A percentile compares a stretch with the other conserved stretches of the same genome.
Evolutionary conservation across 2,329 filamentous ascomycete species (phyloP).

Genomic region (Fusarium mexicanum): DNA sequence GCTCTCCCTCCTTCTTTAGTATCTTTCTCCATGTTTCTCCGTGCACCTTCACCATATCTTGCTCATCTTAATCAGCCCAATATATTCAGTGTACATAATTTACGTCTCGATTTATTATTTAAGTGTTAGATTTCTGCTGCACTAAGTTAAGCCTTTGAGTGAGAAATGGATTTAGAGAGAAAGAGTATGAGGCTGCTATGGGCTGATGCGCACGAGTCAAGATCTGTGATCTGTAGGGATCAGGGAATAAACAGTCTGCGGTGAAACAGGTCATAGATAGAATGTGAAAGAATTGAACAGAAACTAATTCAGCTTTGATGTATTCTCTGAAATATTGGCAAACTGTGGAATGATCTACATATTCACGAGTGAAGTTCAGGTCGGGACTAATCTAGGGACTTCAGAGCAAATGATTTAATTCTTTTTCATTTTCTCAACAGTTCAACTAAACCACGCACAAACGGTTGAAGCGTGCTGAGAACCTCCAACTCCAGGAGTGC

Average conservation of each 20-base stretch:
- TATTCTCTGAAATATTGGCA: too few relatives aligned
- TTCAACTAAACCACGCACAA: background rate
- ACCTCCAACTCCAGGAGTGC: too few relatives aligned
- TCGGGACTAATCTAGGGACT: accelerated
- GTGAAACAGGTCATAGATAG: accelerated
- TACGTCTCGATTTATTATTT: too few relatives aligned
- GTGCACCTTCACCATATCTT: too few relatives aligned
- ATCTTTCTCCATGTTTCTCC: too few relatives aligned
- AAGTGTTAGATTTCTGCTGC: too few relatives aligned
- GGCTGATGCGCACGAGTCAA: accelerated
- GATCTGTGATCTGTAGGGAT: accelerated
- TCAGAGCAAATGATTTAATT: accelerated
- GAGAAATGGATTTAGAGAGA: too few relatives aligned
- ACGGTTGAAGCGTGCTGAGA: too few relatives aligned
- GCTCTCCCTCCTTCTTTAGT: too few relatives aligned
- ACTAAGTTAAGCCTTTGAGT: too few relatives aligned
- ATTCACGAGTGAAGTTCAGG: accelerated
- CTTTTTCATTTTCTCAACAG: background rate
- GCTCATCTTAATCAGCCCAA: too few relatives aligned
- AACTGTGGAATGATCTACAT: accelerated
- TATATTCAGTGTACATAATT: accelerated
- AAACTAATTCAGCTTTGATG: accelerated
- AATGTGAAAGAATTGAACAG: accelerated
- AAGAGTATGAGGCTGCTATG: too few relatives aligned
- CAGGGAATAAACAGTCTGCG: accelerated